phyloP scores from a whole-genome alignment of 495 filamentous ascomycete genomes.

The Daldinia childiae region DNA sequence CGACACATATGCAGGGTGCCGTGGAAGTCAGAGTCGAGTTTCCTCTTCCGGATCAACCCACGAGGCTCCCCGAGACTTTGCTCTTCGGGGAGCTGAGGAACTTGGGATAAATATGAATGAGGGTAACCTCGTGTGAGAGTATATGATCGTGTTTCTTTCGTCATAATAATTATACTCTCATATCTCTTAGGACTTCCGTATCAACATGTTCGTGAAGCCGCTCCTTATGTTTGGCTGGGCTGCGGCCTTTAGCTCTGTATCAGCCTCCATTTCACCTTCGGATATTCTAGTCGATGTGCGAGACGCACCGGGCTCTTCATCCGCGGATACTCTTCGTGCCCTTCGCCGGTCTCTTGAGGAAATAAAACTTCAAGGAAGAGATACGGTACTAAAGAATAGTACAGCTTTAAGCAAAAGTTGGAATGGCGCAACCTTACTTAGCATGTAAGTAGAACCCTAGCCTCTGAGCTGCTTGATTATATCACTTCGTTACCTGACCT shows the following conservation, averaged over 20 bases:
- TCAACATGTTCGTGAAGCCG: slow-evolving; percentile 26
- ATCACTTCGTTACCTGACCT: slow-evolving; percentile 5
- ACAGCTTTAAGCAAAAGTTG: slow-evolving; percentile 54
- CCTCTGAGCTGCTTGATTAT: background rate
- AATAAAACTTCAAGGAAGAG: slow-evolving; percentile 24
- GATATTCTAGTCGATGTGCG: slow-evolving; percentile 21
- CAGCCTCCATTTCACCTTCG: slow-evolving; percentile 18
- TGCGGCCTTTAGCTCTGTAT: slow-evolving; percentile 11
- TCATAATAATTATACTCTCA: background rate
- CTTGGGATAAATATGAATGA: slow-evolving; percentile 19
- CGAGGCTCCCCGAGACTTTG: background rate
- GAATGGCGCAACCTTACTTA: slow-evolving; percentile 50
- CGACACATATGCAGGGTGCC: slow-evolving; percentile 27
- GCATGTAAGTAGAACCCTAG: slow-evolving; percentile 32
- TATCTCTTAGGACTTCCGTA: background rate
- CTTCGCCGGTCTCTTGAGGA: slow-evolving; percentile 24
- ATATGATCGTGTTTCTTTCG: background rate
- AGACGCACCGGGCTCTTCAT: slow-evolving; percentile 27
- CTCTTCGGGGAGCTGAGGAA: slow-evolving; percentile 3
- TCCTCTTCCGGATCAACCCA: slow-evolving; percentile 13
- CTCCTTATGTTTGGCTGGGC: slow-evolving; percentile 18
- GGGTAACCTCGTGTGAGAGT: background rate
- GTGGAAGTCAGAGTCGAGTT: slow-evolving; percentile 10
- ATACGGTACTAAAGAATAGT: slow-evolving; percentile 46
- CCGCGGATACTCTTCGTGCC: slow-evolving; percentile 26